A percentile compares a stretch with the other conserved stretches of the same genome.
phyloP scores from a whole-genome alignment of 2,329 filamentous ascomycete species.

The Phoma sp. region DNA sequence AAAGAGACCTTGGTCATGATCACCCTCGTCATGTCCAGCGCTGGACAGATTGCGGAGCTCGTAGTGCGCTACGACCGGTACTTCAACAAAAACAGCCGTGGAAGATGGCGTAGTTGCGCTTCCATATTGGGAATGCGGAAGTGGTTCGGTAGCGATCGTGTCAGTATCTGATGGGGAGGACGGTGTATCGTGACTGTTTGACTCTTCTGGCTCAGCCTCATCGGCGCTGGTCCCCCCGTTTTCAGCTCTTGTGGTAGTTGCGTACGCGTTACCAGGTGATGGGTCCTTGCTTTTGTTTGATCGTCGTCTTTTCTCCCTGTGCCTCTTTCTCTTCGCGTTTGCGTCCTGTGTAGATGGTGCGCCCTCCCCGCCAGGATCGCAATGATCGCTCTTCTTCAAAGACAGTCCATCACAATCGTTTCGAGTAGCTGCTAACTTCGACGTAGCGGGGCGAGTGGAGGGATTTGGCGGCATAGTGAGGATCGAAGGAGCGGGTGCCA shows the following conservation, averaged over 20 bases:
- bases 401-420: not conserved
- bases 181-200: not conserved
- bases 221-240: not conserved
- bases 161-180: conserved; percentile 4
- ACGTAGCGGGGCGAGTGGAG: not conserved
- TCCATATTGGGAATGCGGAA: not conserved
- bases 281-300: not conserved
- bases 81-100: not conserved
- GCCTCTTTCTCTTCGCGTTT: not conserved
- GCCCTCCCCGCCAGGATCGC: not conserved
- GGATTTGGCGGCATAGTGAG: not conserved
- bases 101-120: not conserved
- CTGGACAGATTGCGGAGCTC: conserved; percentile 6
- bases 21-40: not conserved
- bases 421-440: not conserved
- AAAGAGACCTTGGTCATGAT: conserved; percentile 15
- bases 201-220: not conserved
- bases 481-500: not conserved
- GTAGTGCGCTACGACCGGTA: conserved; percentile 11
- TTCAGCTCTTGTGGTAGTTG: not conserved
- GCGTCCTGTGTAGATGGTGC: not conserved
- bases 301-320: not conserved
- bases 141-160: conserved; percentile 6
- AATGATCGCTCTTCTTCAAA: not conserved
- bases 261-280: not conserved